Conservation (phyloP, 2,329 filamentous ascomycete species). For the Drechmeria coniospora region DNA sequence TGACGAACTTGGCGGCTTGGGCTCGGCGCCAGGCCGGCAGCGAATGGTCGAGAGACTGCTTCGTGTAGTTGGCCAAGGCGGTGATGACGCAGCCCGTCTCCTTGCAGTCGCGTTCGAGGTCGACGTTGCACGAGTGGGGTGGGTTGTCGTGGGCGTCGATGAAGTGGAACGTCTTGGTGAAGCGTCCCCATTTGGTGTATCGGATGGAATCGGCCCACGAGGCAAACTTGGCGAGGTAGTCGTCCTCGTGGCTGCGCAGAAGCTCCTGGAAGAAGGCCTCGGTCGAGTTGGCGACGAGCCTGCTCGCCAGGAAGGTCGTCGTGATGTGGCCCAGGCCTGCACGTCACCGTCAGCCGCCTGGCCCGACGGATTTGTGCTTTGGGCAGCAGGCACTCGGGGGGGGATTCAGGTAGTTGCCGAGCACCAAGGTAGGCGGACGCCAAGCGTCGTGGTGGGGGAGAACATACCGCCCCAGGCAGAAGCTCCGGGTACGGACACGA, state of each 20-base stretch:
- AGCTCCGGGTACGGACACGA: constrained; percentile 18
- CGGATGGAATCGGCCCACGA: constrained; percentile 53
- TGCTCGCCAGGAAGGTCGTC: constrained; percentile 45
- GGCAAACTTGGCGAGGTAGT: constrained; percentile 48
- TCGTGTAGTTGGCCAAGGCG: constrained; percentile 46
- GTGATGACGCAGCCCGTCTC: constrained; percentile 45
- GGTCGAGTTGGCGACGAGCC: constrained; percentile 42
- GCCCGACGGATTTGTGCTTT: no score
- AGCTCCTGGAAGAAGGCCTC: constrained; percentile 40
- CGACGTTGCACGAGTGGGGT: constrained; percentile 39
- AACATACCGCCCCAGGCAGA: constrained; percentile 27
- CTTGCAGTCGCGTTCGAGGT: constrained; percentile 46
- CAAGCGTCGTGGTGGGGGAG: constrained; percentile 1
- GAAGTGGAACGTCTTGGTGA: constrained; percentile 49
- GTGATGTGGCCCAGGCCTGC: constrained; percentile 49
- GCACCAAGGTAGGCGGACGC: constrained; percentile 1
- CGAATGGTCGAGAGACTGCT: constrained; percentile 30
- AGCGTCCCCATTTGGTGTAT: constrained; percentile 47
- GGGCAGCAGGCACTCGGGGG: no score
- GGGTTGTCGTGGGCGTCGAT: constrained; percentile 53
- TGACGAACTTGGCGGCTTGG: constrained; percentile 49
- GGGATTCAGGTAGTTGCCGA: no score
- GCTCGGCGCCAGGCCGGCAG: constrained; percentile 30
- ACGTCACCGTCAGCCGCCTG: constrained; percentile 6
- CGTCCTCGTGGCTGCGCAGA: constrained; percentile 34